These are phyloP conservation scores for Lojkania enalia DNA, from an alignment of 2,329 filamentous ascomycete genomes.

Conservation along the genomic window DNA sequence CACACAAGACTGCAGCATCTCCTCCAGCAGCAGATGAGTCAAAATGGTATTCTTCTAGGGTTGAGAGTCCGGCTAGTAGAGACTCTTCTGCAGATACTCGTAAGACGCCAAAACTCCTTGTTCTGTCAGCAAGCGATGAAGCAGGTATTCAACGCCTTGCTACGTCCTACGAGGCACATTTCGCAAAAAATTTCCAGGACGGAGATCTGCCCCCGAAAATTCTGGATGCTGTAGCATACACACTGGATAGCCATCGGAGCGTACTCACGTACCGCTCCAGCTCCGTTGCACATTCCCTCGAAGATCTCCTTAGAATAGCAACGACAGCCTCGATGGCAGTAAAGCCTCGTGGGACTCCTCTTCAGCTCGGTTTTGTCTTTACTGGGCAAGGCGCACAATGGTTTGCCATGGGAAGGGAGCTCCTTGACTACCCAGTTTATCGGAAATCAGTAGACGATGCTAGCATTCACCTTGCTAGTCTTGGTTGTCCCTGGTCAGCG, in stretches of 20 bases:
- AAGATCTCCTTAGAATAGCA: slow-evolving; percentile 1
- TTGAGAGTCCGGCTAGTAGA: too few species aligned
- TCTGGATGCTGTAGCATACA: neutral
- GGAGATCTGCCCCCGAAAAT: neutral
- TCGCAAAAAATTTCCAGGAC: too few species aligned
- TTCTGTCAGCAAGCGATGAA: neutral
- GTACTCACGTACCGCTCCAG: neutral
- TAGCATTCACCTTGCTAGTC: neutral
- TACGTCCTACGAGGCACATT: too few species aligned
- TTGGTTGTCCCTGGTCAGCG: neutral
- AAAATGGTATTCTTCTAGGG: too few species aligned
- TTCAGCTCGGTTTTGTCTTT: slow-evolving; percentile 33
- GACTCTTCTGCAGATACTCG: too few species aligned
- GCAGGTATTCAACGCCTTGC: too few species aligned
- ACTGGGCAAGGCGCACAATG: slow-evolving; percentile 50
- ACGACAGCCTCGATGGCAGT: too few species aligned
- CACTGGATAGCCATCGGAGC: neutral
- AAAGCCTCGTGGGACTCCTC: too few species aligned
- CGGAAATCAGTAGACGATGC: neutral
- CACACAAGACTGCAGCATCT: neutral
- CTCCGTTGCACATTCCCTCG: neutral
- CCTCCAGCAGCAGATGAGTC: neutral
- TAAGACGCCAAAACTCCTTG: neutral
- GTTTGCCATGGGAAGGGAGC: neutral
- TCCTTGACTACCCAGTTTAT: neutral